Evolutionary conservation across 2,329 filamentous ascomycete species (phyloP), one percentile per base, ranked within the genome.

Genomic region (Ramichloridium luteum): DNA sequence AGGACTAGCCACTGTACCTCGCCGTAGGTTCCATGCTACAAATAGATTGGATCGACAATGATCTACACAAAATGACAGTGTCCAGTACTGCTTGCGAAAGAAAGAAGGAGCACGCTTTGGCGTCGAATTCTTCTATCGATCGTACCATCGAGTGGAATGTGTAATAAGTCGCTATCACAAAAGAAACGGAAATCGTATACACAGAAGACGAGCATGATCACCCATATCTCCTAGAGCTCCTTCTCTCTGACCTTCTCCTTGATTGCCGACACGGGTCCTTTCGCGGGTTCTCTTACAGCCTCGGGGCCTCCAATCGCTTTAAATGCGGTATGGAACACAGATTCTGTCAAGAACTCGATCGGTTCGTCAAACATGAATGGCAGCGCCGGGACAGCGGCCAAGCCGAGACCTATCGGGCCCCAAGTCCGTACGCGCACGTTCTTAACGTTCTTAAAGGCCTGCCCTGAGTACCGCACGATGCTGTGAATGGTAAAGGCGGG

Each of bases 401-500:
- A 61, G 48, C 74, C 74, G 32, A 78, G 64, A 2, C 90, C 90
- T 37, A 98, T 93, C 0, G 90, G 90, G 0, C 72, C 80, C 79
- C 81, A 98, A 0, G 83, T 90, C 45, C 88, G 67, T 14, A 96
- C 37, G 4, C 62, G 72, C 37, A 68, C 65, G 51, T 80, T 93
- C 66, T 90, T 88, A 13, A 68, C 66, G 46, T 81, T 67, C 62
- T 88, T 93, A 64, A 98, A 57, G n/a, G 84, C 84, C 23, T 67
- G 68, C 1, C 90, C 85, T 1, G 82, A 86, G 53, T 98, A 94
- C 38, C 76, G 73, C 31, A 98, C 90, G 4, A 96, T 79, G 39
- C 78, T 85, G 58, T 94, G 88, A 36, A 96, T 93, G 0, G 85
- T 93, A 40, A 94, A 83, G 0, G 86, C 88, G 0, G 88, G 90